These are phyloP conservation scores for Ophiostoma montium DNA, from an alignment of 2,329 filamentous ascomycete genomes.

Conservation along the genomic window DNA sequence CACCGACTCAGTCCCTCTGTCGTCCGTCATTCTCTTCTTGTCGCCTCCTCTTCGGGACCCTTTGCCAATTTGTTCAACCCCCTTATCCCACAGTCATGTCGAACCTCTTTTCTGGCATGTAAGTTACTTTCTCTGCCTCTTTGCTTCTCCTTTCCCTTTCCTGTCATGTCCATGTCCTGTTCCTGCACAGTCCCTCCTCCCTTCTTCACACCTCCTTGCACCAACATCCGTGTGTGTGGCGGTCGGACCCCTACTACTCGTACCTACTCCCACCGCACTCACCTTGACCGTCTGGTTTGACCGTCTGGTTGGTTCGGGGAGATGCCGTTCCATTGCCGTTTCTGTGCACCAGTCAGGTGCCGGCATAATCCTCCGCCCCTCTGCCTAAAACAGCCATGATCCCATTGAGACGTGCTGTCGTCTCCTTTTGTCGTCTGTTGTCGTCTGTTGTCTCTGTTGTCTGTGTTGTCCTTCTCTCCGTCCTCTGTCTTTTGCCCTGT, in stretches of 20 bases:
- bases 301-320: no score
- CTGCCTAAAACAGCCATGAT: neutral
- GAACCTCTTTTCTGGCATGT: constrained; percentile 17
- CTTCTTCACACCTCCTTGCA: neutral
- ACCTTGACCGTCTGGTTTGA: no score
- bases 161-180: neutral
- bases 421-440: no score
- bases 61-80: neutral
- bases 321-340: no score
- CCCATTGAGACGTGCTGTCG: no score
- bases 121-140: constrained; percentile 4
- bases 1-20: no score
- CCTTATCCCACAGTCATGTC: constrained; percentile 17
- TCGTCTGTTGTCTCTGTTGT: no score
- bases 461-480: no score
- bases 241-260: no score
- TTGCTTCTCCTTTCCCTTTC: neutral
- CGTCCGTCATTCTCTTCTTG: neutral
- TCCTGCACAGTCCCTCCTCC: neutral
- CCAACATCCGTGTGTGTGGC: neutral
- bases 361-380: neutral
- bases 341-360: neutral
- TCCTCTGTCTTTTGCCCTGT: neutral
- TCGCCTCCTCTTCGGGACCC: neutral
- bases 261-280: no score